Evolutionary conservation across 2,329 filamentous ascomycete genomes (phyloP).

Genomic region (Diaporthe amygdali): DNA sequence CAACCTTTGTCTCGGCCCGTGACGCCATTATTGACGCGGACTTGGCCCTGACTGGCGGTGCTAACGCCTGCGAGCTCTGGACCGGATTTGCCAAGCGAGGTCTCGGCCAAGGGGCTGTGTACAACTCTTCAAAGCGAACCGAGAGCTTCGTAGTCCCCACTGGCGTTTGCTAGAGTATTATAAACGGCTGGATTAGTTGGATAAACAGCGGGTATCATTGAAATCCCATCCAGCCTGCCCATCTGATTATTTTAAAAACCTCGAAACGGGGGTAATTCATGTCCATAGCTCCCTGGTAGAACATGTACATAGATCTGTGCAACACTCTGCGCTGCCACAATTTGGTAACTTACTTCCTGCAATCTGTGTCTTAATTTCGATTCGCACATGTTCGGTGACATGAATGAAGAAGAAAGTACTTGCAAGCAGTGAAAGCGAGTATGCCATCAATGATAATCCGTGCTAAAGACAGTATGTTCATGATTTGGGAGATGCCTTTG

Average conservation of each 20-base stretch:
- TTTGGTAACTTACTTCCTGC: neutral
- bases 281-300: neutral
- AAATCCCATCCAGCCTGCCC: neutral
- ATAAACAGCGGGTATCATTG: too few relatives aligned
- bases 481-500: too few relatives aligned
- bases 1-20: conserved; percentile 57
- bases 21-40: conserved; percentile 63
- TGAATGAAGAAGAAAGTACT: neutral
- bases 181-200: neutral
- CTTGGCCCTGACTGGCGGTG: conserved; percentile 53
- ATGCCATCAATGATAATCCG: neutral
- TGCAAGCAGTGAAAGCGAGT: neutral
- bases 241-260: neutral
- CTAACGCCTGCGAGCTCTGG: conserved; percentile 59
- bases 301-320: neutral
- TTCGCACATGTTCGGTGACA: neutral
- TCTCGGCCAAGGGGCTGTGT: conserved; percentile 47
- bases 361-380: neutral
- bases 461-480: neutral
- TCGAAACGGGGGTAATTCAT: neutral
- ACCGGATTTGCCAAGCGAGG: conserved; percentile 61
- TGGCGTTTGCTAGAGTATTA: conserved; percentile 27
- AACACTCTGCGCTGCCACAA: neutral
- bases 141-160: conserved; percentile 38
- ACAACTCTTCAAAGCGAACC: conserved; percentile 33